Percentiles rank a stretch among this genome's conserved stretches.
Evolutionary conservation across 495 filamentous ascomycete genomes (phyloP).

Genomic region (Amphirosellinia nigrospora): DNA sequence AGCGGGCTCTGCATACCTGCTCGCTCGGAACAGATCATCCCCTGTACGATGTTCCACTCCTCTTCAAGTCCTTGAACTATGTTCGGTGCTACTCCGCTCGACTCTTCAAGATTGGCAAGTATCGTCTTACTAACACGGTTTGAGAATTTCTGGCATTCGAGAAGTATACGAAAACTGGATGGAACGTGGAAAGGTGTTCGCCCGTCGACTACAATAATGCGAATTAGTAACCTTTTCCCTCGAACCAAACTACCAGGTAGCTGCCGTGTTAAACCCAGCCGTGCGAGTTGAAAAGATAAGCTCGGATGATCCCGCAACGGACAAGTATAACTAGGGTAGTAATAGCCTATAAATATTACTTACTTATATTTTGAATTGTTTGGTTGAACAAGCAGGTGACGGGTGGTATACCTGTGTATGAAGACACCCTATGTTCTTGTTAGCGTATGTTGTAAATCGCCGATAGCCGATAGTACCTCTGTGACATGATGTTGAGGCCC

Average conservation of each 20-base stretch:
- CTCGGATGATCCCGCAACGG: not conserved
- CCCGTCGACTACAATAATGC: constrained; percentile 36
- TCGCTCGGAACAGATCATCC: constrained; percentile 47
- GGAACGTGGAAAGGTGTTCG: constrained; percentile 44
- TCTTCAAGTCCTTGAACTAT: constrained; percentile 51
- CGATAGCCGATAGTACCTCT: constrained; percentile 34
- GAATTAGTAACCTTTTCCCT: not conserved
- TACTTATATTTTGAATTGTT: constrained; percentile 44
- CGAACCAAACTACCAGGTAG: not conserved
- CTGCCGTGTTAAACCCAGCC: no score
- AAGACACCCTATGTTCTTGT: constrained; percentile 33
- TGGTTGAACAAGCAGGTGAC: constrained; percentile 48
- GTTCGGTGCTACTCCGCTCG: constrained; percentile 47
- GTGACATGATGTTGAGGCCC: constrained; percentile 51
- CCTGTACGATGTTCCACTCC: constrained; percentile 48
- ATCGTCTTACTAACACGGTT: constrained; percentile 48
- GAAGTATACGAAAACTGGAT: constrained; percentile 45
- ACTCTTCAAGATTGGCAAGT: constrained; percentile 47
- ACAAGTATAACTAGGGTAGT: no score
- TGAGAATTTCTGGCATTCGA: constrained; percentile 51
- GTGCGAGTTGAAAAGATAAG: not conserved
- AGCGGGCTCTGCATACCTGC: constrained; percentile 39
- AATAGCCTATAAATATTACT: not conserved
- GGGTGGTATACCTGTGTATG: constrained; percentile 48
- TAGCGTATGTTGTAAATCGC: constrained; percentile 18